Evolutionary conservation across 192 early-diverging fungal genomes (phyloP).

Genomic region (Backusella tarrabulga): DNA sequence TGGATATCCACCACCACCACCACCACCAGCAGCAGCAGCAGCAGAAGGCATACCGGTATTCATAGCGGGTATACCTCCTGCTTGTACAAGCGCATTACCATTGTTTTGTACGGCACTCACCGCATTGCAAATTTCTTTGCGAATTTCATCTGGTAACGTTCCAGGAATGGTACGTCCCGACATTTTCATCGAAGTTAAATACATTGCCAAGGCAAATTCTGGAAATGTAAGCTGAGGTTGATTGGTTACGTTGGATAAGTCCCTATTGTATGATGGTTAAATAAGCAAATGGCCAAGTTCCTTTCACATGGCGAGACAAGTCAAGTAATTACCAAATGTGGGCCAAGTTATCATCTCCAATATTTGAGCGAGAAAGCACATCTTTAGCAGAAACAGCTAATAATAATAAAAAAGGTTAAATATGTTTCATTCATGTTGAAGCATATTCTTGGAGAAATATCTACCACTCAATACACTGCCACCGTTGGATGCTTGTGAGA

Average conservation of each 20-base stretch:
- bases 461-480: constrained; percentile 28
- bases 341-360: constrained; percentile 35
- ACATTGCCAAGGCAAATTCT: constrained; percentile 70
- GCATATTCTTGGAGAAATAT: neutral
- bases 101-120: constrained; percentile 22
- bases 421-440: neutral
- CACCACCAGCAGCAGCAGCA: too few species aligned
- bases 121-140: constrained; percentile 40
- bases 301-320: neutral
- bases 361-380: constrained; percentile 35
- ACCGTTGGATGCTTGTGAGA: constrained; percentile 18
- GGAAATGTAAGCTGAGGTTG: constrained; percentile 54
- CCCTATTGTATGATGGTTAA: constrained; percentile 35
- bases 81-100: neutral
- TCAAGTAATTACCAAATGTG: constrained; percentile 38
- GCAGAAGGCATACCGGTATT: constrained; percentile 11
- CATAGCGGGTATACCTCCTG: constrained; percentile 7
- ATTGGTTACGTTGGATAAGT: constrained; percentile 52
- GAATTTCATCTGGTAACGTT: constrained; percentile 50
- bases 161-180: constrained; percentile 52
- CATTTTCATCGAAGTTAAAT: constrained; percentile 56
- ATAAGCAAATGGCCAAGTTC: neutral
- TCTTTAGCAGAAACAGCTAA: constrained; percentile 35
- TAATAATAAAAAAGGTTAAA: neutral
- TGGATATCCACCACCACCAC: neutral